These are phyloP conservation scores for Coniosporium tulheliwenetii DNA, from an alignment of 2,329 filamentous ascomycete genomes.

Conservation along the genomic window DNA sequence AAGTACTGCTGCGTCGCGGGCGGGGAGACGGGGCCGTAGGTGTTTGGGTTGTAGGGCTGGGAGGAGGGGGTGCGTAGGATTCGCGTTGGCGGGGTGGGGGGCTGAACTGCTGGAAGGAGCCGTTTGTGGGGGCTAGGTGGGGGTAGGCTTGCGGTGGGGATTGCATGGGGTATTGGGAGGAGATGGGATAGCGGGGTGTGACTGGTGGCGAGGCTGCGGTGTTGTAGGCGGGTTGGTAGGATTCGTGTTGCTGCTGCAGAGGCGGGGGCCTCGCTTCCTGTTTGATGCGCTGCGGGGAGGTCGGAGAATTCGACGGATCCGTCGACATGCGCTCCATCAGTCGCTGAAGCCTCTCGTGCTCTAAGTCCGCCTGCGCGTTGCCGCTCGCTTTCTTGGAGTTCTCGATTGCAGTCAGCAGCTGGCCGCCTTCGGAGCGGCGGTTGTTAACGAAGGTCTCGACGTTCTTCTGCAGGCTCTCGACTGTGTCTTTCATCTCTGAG, in stretches of 20 bases:
- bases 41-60: slow-evolving; percentile 27
- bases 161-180: slow-evolving; percentile 12
- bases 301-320: slow-evolving; percentile 34
- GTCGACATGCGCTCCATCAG: slow-evolving; percentile 95
- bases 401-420: slow-evolving; percentile 79
- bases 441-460: slow-evolving; percentile 97
- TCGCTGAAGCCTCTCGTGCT: slow-evolving; percentile 70
- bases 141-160: slow-evolving; percentile 12
- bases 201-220: slow-evolving; percentile 30
- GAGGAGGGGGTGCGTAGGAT: slow-evolving; percentile 6
- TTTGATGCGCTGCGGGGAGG: slow-evolving; percentile 10
- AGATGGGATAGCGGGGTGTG: slow-evolving; percentile 25
- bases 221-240: slow-evolving; percentile 35
- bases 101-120: slow-evolving; percentile 1
- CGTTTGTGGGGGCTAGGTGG: slow-evolving; percentile 6
- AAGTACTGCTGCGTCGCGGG: slow-evolving; percentile 44
- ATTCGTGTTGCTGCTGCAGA: slow-evolving; percentile 22
- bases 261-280: slow-evolving; percentile 24
- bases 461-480: slow-evolving; percentile 84
- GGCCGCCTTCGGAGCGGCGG: slow-evolving; percentile 74
- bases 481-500: slow-evolving; percentile 85
- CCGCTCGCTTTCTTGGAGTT: slow-evolving; percentile 50
- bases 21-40: slow-evolving; percentile 29
- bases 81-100: slow-evolving; percentile 1
- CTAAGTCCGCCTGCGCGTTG: slow-evolving; percentile 54